Percentiles rank a stretch among this genome's conserved stretches.
Conservation (phyloP, 1,284 basidiomycete genomes). For the Boletus austroedulis region DNA sequence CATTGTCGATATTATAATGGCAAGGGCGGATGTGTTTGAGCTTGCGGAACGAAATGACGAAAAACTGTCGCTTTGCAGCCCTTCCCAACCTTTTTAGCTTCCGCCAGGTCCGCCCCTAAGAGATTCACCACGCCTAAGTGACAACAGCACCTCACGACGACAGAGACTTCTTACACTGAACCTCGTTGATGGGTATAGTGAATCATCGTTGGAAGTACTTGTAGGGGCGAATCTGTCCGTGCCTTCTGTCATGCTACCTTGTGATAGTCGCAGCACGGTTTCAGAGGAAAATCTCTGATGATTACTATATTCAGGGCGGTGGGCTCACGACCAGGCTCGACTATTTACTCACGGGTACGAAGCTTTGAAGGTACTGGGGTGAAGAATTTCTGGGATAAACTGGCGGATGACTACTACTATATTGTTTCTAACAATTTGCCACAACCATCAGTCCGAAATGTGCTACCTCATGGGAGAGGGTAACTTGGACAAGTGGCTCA, state of each 20-base stretch:
- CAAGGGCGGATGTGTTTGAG: constrained; percentile 20
- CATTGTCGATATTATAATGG: constrained; percentile 18
- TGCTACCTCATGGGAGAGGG: neutral
- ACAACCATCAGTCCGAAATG: neutral
- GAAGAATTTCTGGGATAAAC: constrained; percentile 2
- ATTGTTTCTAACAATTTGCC: constrained; percentile 6
- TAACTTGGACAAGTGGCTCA: constrained; percentile 5
- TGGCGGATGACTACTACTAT: neutral
- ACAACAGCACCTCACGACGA: neutral
- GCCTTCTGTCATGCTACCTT: constrained; percentile 5
- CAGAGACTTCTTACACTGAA: constrained; percentile 20
- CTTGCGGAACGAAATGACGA: constrained; percentile 17
- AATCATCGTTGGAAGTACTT: constrained; percentile 8
- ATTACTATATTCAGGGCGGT: neutral
- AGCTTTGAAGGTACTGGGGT: constrained; percentile 27
- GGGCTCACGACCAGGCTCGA: neutral
- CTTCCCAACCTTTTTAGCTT: constrained; percentile 14
- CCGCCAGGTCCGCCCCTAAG: constrained; percentile 24
- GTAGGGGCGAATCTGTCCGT: neutral
- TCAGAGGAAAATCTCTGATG: constrained; percentile 30
- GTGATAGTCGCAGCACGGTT: constrained; percentile 16
- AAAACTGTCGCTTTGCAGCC: constrained; percentile 18
- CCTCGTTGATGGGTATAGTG: constrained; percentile 5
- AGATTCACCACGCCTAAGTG: neutral
- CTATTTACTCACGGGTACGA: constrained; percentile 26